Evolutionary conservation across 2,329 filamentous ascomycete species (phyloP).

Genomic region (Biscogniauxia sp.): DNA sequence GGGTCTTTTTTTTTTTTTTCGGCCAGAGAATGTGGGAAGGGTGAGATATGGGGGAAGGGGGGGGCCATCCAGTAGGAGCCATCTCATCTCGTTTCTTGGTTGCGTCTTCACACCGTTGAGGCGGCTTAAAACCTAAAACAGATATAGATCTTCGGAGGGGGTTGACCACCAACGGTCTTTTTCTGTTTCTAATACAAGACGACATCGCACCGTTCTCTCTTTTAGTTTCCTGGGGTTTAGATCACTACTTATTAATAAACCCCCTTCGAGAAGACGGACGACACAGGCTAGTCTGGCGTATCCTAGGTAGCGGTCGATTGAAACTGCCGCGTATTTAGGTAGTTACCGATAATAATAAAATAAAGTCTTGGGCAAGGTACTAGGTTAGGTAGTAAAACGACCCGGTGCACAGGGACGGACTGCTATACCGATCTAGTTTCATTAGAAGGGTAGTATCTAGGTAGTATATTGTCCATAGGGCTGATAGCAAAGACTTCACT

Average conservation of each 20-base stretch:
- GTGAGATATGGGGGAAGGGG: too few species aligned
- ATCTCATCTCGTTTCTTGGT: neutral
- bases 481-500: neutral
- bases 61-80: neutral
- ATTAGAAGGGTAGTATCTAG: neutral
- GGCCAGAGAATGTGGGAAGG: neutral
- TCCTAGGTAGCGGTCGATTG: neutral
- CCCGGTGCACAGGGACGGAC: neutral
- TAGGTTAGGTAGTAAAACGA: neutral
- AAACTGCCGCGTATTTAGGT: neutral
- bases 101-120: neutral
- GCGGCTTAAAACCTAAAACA: neutral
- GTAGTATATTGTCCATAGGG: neutral
- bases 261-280: neutral
- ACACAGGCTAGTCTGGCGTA: too few species aligned
- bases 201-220: neutral
- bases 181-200: too few species aligned
- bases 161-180: neutral
- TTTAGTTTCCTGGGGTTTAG: neutral
- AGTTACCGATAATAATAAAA: neutral
- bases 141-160: neutral
- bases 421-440: neutral
- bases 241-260: neutral
- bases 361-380: neutral
- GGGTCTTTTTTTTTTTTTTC: neutral